Percentiles rank a stretch among this genome's conserved stretches.
Evolutionary conservation across 371 early-diverging fungal genomes (phyloP).

Genomic region (Blakeslea trispora): DNA sequence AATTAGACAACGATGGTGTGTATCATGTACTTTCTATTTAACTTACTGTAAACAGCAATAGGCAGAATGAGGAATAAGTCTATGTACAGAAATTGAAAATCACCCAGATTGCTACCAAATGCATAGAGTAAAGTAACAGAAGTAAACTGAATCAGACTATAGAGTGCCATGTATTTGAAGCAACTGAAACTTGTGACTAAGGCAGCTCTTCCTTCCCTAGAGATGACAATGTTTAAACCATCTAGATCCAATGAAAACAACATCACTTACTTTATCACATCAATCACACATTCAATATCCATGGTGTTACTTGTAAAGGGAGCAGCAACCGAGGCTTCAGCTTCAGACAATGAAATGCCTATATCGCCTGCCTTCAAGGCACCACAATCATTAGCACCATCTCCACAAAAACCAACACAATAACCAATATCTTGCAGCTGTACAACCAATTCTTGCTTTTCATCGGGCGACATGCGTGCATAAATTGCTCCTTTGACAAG

Average conservation of each 20-base stretch:
- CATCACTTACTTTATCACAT: constrained; percentile 83
- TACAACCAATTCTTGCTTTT: constrained; percentile 95
- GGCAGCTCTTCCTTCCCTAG: constrained; percentile 97
- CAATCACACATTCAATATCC: constrained; percentile 91
- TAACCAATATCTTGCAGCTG: constrained; percentile 87
- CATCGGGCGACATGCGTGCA: constrained; percentile 99
- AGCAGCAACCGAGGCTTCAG: constrained; percentile 97
- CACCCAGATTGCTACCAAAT: constrained; percentile 86
- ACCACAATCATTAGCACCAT: constrained; percentile 99
- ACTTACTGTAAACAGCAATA: constrained; percentile 81
- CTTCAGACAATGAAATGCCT: constrained; percentile 96
- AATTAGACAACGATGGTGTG: background rate
- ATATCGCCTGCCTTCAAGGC: constrained; percentile 98
- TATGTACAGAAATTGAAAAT: constrained; percentile 92
- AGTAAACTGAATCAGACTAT: constrained; percentile 91
- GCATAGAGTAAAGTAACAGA: constrained; percentile 87
- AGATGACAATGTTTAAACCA: no score
- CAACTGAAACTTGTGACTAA: constrained; percentile 96
- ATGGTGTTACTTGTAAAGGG: constrained; percentile 92
- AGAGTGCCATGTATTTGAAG: constrained; percentile 97
- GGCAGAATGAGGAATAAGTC: constrained; percentile 91
- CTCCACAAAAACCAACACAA: constrained; percentile 98
- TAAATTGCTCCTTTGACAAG: constrained; percentile 91
- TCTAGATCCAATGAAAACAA: no score
- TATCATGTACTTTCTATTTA: background rate